Base-by-base conservation (phyloP, 208 protist species). In the Trichomonas tenax region DNA sequence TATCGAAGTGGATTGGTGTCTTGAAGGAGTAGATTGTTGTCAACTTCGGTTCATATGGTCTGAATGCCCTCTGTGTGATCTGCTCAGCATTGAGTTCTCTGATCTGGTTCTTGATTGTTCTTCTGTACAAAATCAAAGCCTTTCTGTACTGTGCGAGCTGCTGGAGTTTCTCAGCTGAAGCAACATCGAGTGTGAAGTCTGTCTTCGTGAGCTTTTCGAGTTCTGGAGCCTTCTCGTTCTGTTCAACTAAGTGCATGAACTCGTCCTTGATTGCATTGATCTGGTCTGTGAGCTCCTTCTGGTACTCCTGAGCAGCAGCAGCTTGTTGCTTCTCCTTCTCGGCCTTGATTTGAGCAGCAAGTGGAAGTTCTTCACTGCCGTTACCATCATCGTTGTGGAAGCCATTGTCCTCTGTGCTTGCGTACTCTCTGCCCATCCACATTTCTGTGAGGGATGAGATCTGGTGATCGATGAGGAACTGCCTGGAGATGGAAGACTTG, bases 21-120 rank as follows among this genome's bases (percentile, higher is more conserved):
- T 93, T 93, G 44, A 93, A 48, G 9, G n/a, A 34, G 46, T 93
- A 93, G 46, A 93, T 93, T 34, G 86, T 93, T 38, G 86, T 93
- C 0, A 93, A 38, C 31, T 93, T 93, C 17, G 86, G 86, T 38
- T 93, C 86, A 93, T 34, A 93, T 40, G 86, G 86, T 36, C n/a
- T 51, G 44, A 38, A 93, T n/a, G 40, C 41, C n/a, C 44, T 34
- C 10, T 93, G 15, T 34, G 44, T 93, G 17, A 93, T 93, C 34
- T 34, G 14, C 11, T 93, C 10, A 34, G 86, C 40, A 21, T 48
- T 51, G 14, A 93, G 17, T 40, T 34, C 44, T 40, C 86, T 41
- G 26, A 93, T 93, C n/a, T 93, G 86, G 44, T 93, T 93, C 44
- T 93, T 93, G 17, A 93, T 41, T 51, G 15, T 93, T 51, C 86